Conservation (phyloP, 129 eudicot species). For the Escallonia rubra region DNA sequence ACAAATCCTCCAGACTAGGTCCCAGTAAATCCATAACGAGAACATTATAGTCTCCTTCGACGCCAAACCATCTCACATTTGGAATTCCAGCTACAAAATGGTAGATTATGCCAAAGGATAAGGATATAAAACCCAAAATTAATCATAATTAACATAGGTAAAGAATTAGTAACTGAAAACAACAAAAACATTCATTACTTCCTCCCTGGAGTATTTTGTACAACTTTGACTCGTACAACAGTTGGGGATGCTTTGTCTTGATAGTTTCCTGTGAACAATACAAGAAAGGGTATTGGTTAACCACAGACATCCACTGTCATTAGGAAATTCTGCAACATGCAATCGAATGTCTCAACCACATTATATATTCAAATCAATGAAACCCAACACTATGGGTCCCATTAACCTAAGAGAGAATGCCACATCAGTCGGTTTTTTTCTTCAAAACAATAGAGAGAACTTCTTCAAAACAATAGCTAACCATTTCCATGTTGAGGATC, state of each 20-base stretch:
- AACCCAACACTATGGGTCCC: background rate
- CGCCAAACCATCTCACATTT: conserved; percentile 88
- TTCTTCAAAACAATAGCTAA: too few species aligned
- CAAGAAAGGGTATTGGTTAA: conserved; percentile 4
- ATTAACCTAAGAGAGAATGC: too few species aligned
- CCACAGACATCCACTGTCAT: conserved; percentile 2
- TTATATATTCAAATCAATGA: background rate
- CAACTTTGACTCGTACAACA: conserved; percentile 85
- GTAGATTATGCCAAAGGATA: conserved; percentile 20
- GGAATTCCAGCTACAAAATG: conserved; percentile 83
- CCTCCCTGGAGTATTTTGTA: conserved; percentile 97
- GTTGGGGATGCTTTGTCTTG: conserved; percentile 94
- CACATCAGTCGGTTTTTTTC: too few species aligned
- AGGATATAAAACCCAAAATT: conserved; percentile 9
- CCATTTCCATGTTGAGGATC: too few species aligned
- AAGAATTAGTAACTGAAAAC: background rate
- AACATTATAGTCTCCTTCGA: conserved; percentile 98
- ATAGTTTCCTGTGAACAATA: conserved; percentile 71
- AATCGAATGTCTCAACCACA: background rate
- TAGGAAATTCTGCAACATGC: background rate
- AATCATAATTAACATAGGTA: background rate
- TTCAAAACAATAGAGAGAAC: too few species aligned
- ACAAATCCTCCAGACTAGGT: conserved; percentile 93
- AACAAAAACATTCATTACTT: conserved; percentile 49
- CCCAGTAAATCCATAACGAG: conserved; percentile 96